Base-by-base conservation (phyloP, 805 yeast species). In the Wickerhamomyces pijperi region DNA sequence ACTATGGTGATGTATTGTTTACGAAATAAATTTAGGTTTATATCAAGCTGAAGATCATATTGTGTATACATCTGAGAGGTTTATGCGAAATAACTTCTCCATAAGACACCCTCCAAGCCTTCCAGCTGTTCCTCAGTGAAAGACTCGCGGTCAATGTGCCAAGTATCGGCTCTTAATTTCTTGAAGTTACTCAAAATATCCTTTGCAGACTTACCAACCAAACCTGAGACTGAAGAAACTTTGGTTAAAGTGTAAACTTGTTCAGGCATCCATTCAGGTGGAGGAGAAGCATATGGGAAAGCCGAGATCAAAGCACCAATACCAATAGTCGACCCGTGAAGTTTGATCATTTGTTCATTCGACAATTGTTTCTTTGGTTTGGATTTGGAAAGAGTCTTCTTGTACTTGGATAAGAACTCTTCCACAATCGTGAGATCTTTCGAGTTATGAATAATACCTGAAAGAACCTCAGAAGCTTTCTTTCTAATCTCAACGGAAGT, bases 151-250 rank as follows among this genome's bases (percentile, higher is more conserved):
- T 90, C 98, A 42, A 86, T 74, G 51, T 84, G 94, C 98, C 98
- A 90, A 0, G 97, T 86, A 51, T 90, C 98, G 42, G 88, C 94
- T 47, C 97, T 73, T 5, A 85, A 76, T 63, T 87, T 87, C 57
- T 88, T 90, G 63, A 92, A 92, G 45, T 76, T 79, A 46, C 94
- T 79, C 37, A 90, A 67, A 2, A 75, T 71, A 25, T 77, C 78
- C 58, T 90, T 90, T 6, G 95, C 94, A 1, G 94, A 73, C 39
- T 79, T 74, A 1, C 95, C 95, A 21, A 82, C 75, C 39, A 78
- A 56, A 7, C 97, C 97, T 15, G 78, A 78, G 17, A 82, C 72
- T 14, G 82, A 75, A 3, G 86, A 78, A 54, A 77, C 78, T 19
- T 72, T 73, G 1, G 95, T 87, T 42, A 92, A 60, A 1, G 72